Conservation (phyloP, 2,329 filamentous ascomycete genomes). For the Colletotrichum higginsianum region DNA sequence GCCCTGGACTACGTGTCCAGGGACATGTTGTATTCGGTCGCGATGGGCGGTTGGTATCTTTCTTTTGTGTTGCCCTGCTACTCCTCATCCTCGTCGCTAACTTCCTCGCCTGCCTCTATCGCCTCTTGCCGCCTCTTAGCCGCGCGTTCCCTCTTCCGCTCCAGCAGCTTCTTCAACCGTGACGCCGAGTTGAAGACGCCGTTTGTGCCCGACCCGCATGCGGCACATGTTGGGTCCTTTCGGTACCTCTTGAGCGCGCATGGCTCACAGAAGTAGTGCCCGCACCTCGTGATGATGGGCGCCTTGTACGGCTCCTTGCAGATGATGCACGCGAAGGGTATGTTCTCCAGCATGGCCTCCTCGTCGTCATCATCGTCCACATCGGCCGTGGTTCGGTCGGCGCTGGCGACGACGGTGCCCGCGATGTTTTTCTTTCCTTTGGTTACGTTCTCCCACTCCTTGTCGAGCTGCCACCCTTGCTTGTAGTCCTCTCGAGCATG, state of each 20-base stretch:
- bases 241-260: conserved; percentile 91
- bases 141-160: conserved; percentile 76
- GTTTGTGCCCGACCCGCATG: conserved; percentile 86
- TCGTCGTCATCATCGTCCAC: conserved; percentile 69
- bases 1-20: neutral
- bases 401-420: conserved; percentile 74
- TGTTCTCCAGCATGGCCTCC: conserved; percentile 82
- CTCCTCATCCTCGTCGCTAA: conserved; percentile 60
- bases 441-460: conserved; percentile 90
- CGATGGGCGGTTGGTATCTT: conserved; percentile 27
- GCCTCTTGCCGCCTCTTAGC: conserved; percentile 70
- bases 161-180: conserved; percentile 84
- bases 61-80: neutral
- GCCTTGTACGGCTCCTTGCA: conserved; percentile 84
- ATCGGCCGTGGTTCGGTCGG: conserved; percentile 60
- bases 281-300: conserved; percentile 90
- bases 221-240: conserved; percentile 88
- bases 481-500: conserved; percentile 86
- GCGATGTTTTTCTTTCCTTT: conserved; percentile 76
- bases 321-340: conserved; percentile 91
- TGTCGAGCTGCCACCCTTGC: conserved; percentile 95
- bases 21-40: neutral
- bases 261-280: conserved; percentile 95
- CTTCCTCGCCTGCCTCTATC: conserved; percentile 65
- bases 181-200: conserved; percentile 93